Base-by-base conservation (phyloP, 805 yeast species). In the Ogataea paraovalis region DNA sequence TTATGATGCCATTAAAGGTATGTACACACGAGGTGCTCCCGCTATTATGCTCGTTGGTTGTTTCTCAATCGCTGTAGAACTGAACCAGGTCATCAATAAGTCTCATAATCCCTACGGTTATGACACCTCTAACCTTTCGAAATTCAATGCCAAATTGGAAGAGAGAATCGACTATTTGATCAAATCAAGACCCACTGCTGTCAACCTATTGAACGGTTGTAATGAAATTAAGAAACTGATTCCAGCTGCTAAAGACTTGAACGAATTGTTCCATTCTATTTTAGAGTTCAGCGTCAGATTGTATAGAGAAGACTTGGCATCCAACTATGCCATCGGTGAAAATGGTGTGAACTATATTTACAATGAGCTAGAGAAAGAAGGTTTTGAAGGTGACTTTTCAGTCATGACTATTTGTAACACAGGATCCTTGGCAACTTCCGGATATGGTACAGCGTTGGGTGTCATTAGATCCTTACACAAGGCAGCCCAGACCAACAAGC, bases 21-120 rank as follows among this genome's bases (percentile, higher is more conserved):
- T 92, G 99, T 90, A 87, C 59, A 97, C 95, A 4, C 76, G 99
- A 64, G 99, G 99, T 34, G 99, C 99, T 0, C 99, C 99, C 0
- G 98, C 98, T 1, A 92, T 92, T 62, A 97, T 97, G 52, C 87
- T 92, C 48, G 97, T 92, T 2, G 98, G 96, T 4, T 82, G 90
- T 1, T 75, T 91, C 50, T 79, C 96, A 2, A 77, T 92, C 3
- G 83, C 87, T 2, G 81, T 86, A n/a, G 97, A 92, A 54, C 66
- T 80, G 3, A 68, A 67, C 47, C 58, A 58, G 61, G 58, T 60
- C 47, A 42, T 70, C 43, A 62, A 51, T 32, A 54, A 49, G 27
- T 64, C 62, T 2, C 51, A 59, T 3, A 47, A 56, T 1, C 58
- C 62, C 30, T 64, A 71, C 48, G 60, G 54, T 16, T 61, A 59